These are phyloP conservation scores for Penicillium angulare DNA, from an alignment of 495 filamentous ascomycete species.

Conservation along the genomic window DNA sequence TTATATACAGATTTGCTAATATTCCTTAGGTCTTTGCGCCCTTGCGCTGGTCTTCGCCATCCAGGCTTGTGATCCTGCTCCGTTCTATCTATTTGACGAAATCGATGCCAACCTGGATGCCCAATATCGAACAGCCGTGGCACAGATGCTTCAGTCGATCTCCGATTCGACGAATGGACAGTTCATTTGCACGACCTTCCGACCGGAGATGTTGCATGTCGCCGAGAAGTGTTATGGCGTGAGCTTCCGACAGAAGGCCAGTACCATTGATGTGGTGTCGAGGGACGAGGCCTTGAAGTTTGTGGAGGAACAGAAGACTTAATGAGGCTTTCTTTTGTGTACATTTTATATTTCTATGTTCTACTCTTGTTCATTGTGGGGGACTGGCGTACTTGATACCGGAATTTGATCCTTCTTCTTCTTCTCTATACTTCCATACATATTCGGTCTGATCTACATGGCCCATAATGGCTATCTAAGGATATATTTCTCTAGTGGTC, in stretches of 20 bases:
- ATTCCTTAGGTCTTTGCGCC: conserved; percentile 73
- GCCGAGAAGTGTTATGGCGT: conserved; percentile 99
- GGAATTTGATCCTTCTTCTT: not conserved
- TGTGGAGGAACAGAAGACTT: conserved; percentile 74
- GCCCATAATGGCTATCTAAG: no score
- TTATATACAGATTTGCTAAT: conserved; percentile 20
- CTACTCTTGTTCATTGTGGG: not conserved
- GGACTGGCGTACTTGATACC: conserved; percentile 15
- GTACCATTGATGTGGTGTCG: conserved; percentile 83
- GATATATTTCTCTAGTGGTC: no score
- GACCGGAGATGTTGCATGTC: conserved; percentile 92
- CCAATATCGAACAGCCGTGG: conserved; percentile 93
- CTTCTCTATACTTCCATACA: not conserved
- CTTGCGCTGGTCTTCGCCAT: conserved; percentile 98
- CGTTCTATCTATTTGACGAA: conserved; percentile 99
- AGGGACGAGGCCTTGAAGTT: conserved; percentile 87
- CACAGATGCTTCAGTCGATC: conserved; percentile 78
- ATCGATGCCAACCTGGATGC: conserved; percentile 98
- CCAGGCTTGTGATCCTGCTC: conserved; percentile 93
- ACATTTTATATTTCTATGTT: conserved; percentile 8
- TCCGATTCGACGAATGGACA: conserved; percentile 59
- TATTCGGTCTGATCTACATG: no score
- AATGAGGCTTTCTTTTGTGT: conserved; percentile 15
- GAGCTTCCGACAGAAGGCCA: conserved; percentile 88
- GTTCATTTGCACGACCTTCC: conserved; percentile 94